Percentiles rank a stretch among this genome's conserved stretches.
phyloP scores from a whole-genome alignment of 257 asterid genomes.

The Ballota nigra region DNA sequence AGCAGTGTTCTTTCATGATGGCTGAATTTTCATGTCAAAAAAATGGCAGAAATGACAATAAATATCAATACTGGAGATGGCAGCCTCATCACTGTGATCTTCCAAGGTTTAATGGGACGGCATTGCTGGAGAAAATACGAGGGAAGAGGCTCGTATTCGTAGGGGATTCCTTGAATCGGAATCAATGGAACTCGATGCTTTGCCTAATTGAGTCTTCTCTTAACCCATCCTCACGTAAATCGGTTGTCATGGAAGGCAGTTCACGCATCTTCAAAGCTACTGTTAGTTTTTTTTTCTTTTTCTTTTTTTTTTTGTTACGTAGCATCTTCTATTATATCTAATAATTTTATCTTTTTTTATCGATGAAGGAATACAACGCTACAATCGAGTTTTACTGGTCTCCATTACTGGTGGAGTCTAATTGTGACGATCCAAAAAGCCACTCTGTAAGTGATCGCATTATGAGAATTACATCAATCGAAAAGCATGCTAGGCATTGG shows the following conservation, averaged over 20 bases:
- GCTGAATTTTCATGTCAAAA: conserved; percentile 49
- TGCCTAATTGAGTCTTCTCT: conserved; percentile 56
- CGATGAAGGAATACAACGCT: conserved; percentile 65
- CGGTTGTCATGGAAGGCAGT: conserved; percentile 21
- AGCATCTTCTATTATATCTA: too few species aligned
- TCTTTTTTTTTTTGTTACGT: not conserved
- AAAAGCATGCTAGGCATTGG: conserved; percentile 78
- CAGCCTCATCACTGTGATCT: conserved; percentile 68
- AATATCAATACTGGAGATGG: conserved; percentile 70
- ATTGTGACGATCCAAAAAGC: conserved; percentile 56
- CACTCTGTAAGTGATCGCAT: conserved; percentile 49
- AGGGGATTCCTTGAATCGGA: conserved; percentile 71
- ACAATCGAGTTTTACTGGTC: conserved; percentile 86
- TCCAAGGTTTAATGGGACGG: conserved; percentile 61
- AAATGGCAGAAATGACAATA: conserved; percentile 55
- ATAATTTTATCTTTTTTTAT: not conserved
- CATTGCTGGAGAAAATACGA: conserved; percentile 52
- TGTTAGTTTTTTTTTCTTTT: conserved; percentile 30
- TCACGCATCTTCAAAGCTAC: conserved; percentile 27
- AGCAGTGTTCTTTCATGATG: conserved; percentile 49
- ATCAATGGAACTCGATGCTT: conserved; percentile 67
- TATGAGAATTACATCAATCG: conserved; percentile 52
- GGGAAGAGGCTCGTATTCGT: conserved; percentile 65
- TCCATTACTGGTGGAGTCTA: conserved; percentile 83
- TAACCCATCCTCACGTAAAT: conserved; percentile 21